These are phyloP conservation scores for Clavariopsis aquatica DNA, from an alignment of 495 filamentous ascomycete species.

Conservation along the genomic window DNA sequence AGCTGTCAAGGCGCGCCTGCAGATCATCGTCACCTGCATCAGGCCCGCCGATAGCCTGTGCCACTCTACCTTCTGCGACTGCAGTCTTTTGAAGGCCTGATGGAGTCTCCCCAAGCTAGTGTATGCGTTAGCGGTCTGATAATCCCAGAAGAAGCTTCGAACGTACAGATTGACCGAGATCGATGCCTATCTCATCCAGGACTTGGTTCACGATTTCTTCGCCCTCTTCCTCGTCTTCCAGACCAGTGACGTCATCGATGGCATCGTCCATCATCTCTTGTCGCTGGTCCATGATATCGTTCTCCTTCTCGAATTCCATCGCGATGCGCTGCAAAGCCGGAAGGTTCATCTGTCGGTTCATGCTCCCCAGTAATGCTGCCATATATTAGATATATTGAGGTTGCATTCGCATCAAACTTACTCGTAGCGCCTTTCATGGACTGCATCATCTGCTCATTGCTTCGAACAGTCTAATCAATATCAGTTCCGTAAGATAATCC, in stretches of 20 bases:
- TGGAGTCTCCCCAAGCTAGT: constrained; percentile 51
- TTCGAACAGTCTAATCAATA: constrained; percentile 76
- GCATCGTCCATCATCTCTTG: constrained; percentile 99
- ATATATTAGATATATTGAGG: constrained; percentile 4
- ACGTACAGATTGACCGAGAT: constrained; percentile 82
- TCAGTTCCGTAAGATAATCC: constrained; percentile 6
- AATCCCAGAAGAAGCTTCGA: constrained; percentile 23
- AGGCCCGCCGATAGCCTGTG: constrained; percentile 48
- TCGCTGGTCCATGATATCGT: constrained; percentile 97
- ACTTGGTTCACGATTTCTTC: constrained; percentile 97
- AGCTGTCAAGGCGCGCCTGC: constrained; percentile 50
- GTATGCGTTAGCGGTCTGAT: constrained; percentile 24
- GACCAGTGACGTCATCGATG: constrained; percentile 95
- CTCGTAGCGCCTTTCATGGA: constrained; percentile 96
- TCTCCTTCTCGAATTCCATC: constrained; percentile 99
- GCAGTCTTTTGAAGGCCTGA: constrained; percentile 46
- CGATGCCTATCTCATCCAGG: constrained; percentile 93
- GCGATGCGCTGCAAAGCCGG: constrained; percentile 93
- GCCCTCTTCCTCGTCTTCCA: constrained; percentile 84
- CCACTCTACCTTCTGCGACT: constrained; percentile 47
- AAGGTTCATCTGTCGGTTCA: constrained; percentile 97
- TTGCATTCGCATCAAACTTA: background rate
- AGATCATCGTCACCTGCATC: constrained; percentile 51
- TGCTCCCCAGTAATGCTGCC: constrained; percentile 74
- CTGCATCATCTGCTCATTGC: constrained; percentile 99